These are phyloP conservation scores for Aquilaria agallochum DNA, from an alignment of 441 rosid genomes.

Conservation along the genomic window DNA sequence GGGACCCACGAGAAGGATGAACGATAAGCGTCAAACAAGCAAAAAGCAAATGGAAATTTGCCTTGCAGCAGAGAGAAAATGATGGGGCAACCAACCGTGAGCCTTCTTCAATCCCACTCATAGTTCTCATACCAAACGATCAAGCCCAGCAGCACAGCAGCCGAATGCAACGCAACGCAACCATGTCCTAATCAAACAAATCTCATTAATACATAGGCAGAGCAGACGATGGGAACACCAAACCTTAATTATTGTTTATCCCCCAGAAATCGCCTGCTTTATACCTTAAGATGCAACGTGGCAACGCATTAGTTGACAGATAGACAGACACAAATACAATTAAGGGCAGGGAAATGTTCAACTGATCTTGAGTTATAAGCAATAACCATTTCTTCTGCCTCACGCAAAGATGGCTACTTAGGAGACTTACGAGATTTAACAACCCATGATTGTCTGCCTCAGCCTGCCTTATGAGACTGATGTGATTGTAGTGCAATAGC, in stretches of 20 bases:
- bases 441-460: neutral
- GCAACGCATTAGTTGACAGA: constrained; percentile 32
- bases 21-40: too few species aligned
- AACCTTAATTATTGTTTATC: constrained; percentile 10
- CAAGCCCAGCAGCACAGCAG: constrained; percentile 9
- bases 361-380: constrained; percentile 43
- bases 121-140: constrained; percentile 22
- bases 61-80: constrained; percentile 23
- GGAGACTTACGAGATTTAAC: constrained; percentile 7
- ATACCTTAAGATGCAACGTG: constrained; percentile 14
- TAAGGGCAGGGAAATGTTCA: constrained; percentile 1
- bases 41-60: constrained; percentile 1
- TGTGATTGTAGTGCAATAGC: constrained; percentile 15
- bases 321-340: constrained; percentile 15
- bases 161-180: constrained; percentile 11
- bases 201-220: constrained; percentile 12
- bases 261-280: constrained; percentile 2
- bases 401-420: constrained; percentile 32
- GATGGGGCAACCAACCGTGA: constrained; percentile 24
- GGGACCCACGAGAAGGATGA: too few species aligned
- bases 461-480: constrained; percentile 17
- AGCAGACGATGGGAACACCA: constrained; percentile 20
- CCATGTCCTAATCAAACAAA: constrained; percentile 11
- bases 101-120: constrained; percentile 26
- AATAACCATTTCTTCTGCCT: constrained; percentile 45